Conservation (phyloP, 352 stramenopile species). For the Phytopythium mirpurense region DNA sequence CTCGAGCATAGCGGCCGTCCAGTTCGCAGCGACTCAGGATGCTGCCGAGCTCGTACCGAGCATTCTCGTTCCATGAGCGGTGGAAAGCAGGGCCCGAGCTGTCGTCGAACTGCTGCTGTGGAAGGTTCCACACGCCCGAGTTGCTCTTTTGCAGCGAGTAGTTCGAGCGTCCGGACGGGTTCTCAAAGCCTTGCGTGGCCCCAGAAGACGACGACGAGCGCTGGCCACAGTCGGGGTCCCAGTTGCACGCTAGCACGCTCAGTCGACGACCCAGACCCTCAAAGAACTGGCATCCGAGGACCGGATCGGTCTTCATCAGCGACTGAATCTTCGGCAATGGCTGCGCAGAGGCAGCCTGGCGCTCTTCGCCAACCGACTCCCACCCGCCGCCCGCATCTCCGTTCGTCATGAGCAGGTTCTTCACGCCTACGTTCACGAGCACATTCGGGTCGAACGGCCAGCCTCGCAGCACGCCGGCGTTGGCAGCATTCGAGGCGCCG, state of each 20-base stretch:
- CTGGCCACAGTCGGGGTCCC: conserved; percentile 72
- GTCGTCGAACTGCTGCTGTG: conserved; percentile 56
- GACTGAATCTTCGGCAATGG: conserved; percentile 27
- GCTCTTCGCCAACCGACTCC: conserved; percentile 6
- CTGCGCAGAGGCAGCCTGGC: neutral
- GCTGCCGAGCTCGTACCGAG: conserved; percentile 48
- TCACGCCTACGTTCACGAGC: conserved; percentile 56
- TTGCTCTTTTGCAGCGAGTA: conserved; percentile 46
- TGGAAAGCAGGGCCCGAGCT: conserved; percentile 23
- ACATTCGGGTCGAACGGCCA: conserved; percentile 71
- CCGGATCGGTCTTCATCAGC: conserved; percentile 49
- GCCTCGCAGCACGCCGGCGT: conserved; percentile 42
- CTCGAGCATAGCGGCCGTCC: conserved; percentile 59
- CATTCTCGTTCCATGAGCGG: conserved; percentile 46
- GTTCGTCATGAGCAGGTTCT: conserved; percentile 43
- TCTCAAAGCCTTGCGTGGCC: conserved; percentile 25
- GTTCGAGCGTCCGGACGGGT: conserved; percentile 18
- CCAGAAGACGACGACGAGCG: conserved; percentile 15
- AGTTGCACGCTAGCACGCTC: conserved; percentile 73
- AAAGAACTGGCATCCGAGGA: conserved; percentile 67
- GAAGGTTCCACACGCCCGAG: conserved; percentile 58
- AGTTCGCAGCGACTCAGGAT: conserved; percentile 58
- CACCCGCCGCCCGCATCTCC: conserved; percentile 4
- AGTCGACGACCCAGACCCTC: conserved; percentile 66
- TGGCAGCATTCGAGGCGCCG: conserved; percentile 17